These are phyloP conservation scores for Marasmius sp. DNA, from an alignment of 1,284 basidiomycete species.

Conservation along the genomic window DNA sequence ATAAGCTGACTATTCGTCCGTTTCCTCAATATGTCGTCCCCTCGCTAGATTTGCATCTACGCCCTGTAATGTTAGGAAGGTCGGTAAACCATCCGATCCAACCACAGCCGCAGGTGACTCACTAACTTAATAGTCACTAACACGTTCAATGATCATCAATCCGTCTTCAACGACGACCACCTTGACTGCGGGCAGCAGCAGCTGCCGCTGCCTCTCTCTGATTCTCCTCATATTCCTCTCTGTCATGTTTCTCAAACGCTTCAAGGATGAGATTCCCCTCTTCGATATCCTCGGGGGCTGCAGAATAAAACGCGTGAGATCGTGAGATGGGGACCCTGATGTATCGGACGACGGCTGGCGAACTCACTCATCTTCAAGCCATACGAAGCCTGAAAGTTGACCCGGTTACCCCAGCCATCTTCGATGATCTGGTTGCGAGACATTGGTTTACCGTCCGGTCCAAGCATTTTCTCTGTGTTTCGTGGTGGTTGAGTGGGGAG, in stretches of 20 bases:
- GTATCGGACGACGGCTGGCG: not conserved
- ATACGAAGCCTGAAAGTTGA: not conserved
- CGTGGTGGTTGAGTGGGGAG: no score
- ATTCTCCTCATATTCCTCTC: not conserved
- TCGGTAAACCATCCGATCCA: no score
- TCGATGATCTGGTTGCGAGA: not conserved
- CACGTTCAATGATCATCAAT: no score
- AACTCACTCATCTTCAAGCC: not conserved
- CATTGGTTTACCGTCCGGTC: not conserved
- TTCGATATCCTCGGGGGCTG: not conserved
- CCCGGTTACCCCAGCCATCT: not conserved
- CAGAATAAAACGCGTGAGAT: not conserved
- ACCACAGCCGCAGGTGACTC: no score
- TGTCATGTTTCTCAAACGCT: not conserved
- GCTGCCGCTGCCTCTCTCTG: not conserved
- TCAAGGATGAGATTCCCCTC: constrained; percentile 1
- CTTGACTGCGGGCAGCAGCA: no score
- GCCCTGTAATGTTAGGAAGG: no score
- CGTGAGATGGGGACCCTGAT: not conserved
- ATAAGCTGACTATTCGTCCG: no score
- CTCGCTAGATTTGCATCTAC: no score
- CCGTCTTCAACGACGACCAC: no score
- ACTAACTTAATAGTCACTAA: no score
- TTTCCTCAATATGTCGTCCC: no score
- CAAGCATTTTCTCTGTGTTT: no score